Conservation (phyloP, 202 grass and related monocot species). For the Schoenoplectus tabernaemontani region DNA sequence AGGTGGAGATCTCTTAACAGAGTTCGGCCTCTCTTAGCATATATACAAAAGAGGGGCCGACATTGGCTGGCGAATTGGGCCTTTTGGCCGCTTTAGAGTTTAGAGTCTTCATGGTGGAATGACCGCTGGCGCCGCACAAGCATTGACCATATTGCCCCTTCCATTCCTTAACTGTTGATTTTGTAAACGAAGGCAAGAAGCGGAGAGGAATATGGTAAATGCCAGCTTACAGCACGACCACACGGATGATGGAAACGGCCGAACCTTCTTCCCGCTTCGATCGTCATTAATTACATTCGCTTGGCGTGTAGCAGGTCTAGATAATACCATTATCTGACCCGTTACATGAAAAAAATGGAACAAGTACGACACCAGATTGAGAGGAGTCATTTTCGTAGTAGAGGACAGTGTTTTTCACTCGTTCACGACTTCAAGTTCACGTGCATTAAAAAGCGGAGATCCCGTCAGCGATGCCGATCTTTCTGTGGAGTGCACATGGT, state of each 20-base stretch:
- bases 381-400: not conserved
- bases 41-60: not conserved
- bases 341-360: not conserved
- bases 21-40: not conserved
- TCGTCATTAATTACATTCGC: not conserved
- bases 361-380: not conserved
- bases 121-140: not conserved
- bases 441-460: slow-evolving; percentile 10
- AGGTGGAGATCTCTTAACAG: not conserved
- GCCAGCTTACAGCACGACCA: not conserved
- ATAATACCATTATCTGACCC: not conserved
- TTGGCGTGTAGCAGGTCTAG: not conserved
- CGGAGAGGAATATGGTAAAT: not conserved
- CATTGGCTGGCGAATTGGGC: not conserved
- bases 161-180: not conserved
- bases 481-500: not conserved
- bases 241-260: slow-evolving; percentile 6
- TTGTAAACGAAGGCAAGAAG: not conserved
- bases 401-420: not conserved
- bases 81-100: slow-evolving; percentile 5
- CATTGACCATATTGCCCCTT: slow-evolving; percentile 7
- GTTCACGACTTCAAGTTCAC: no score
- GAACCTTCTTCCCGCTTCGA: not conserved
- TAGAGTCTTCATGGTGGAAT: slow-evolving; percentile 6
- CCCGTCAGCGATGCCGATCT: not conserved